Percentiles rank a stretch among this genome's conserved stretches.
Conservation (phyloP, 2,329 filamentous ascomycete genomes). For the Penicillium frequentans region DNA sequence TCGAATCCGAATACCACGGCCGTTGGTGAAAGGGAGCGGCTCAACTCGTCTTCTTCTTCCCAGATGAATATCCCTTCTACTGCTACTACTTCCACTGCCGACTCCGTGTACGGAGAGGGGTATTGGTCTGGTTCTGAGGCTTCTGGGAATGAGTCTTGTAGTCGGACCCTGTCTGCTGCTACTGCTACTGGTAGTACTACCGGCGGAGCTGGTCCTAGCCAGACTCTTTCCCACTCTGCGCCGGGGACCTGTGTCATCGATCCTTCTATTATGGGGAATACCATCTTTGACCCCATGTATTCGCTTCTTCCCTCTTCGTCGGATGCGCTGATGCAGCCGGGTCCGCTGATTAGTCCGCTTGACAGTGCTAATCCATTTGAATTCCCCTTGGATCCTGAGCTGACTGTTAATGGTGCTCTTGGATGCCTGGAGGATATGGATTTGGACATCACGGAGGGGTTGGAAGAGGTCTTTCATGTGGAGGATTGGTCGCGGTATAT, state of each 20-base stretch:
- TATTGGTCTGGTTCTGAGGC: conserved; percentile 22
- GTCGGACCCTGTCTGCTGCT: neutral
- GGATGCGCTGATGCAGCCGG: conserved; percentile 3
- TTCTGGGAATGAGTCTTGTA: conserved; percentile 9
- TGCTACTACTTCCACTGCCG: neutral
- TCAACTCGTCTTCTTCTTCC: neutral
- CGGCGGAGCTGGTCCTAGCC: neutral
- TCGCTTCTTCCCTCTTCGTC: conserved; percentile 13
- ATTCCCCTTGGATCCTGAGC: conserved; percentile 19
- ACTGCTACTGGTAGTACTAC: neutral
- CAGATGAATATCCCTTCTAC: neutral
- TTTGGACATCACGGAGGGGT: conserved; percentile 17
- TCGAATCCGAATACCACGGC: neutral
- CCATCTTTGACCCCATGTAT: conserved; percentile 20
- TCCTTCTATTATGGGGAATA: conserved; percentile 3
- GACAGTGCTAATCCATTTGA: conserved; percentile 21
- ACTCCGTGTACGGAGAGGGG: conserved; percentile 2
- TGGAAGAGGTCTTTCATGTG: conserved; percentile 23
- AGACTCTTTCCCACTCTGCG: conserved; percentile 10
- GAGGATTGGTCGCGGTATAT: conserved; percentile 28
- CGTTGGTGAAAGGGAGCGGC: too few species aligned
- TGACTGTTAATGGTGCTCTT: conserved; percentile 8
- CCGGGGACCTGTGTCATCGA: conserved; percentile 5
- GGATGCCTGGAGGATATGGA: conserved; percentile 20
- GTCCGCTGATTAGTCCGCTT: conserved; percentile 17